Percentiles rank a stretch among this genome's conserved stretches.
Evolutionary conservation across 805 yeast genomes (phyloP).

Genomic region (Allodekkera sacchari): DNA sequence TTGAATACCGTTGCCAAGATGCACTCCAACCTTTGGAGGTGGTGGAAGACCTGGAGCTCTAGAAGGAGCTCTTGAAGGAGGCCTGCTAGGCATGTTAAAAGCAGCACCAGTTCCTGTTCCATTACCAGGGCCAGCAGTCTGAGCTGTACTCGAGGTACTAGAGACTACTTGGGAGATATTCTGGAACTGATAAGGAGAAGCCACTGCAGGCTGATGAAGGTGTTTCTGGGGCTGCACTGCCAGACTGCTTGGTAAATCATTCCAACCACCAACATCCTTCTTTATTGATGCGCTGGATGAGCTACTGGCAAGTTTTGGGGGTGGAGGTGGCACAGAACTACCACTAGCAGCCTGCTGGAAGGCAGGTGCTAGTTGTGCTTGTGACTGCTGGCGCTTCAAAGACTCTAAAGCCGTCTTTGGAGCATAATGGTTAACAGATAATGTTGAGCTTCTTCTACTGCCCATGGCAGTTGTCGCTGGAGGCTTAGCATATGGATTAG

Average conservation of each 20-base stretch:
- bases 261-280: slow-evolving; percentile 61
- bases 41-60: slow-evolving; percentile 23
- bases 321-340: slow-evolving; percentile 21
- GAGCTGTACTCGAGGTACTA: not conserved
- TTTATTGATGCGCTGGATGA: slow-evolving; percentile 22
- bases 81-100: too few relatives aligned
- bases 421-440: not conserved
- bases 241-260: slow-evolving; percentile 50
- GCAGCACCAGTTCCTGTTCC: not conserved
- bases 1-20: too few relatives aligned
- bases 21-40: slow-evolving; percentile 21
- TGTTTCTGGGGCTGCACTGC: slow-evolving; percentile 20
- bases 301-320: slow-evolving; percentile 10
- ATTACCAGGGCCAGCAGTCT: too few relatives aligned
- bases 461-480: not conserved
- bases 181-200: slow-evolving; percentile 15
- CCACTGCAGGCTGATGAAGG: slow-evolving; percentile 16
- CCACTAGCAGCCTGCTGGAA: slow-evolving; percentile 2
- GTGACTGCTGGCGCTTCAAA: slow-evolving; percentile 1
- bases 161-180: not conserved
- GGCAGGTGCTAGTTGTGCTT: slow-evolving; percentile 1
- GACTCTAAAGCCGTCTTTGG: not conserved
- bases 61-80: slow-evolving; percentile 21
- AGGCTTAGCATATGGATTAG: slow-evolving; percentile 16
- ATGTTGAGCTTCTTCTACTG: not conserved